phyloP scores from a whole-genome alignment of 208 protist genomes.

The Trypanosoma brucei region DNA sequence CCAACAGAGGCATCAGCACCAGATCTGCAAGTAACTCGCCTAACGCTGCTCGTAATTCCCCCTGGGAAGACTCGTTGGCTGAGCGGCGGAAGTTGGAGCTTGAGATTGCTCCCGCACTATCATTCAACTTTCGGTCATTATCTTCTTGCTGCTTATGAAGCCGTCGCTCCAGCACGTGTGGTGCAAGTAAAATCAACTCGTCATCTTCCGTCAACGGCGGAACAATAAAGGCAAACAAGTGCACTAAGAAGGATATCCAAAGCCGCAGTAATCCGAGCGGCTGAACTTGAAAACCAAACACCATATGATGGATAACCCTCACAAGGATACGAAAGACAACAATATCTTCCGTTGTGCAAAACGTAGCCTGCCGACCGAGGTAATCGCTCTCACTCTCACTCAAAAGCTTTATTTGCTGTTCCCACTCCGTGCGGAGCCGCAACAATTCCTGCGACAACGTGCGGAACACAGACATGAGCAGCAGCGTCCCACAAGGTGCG shows the following conservation, averaged over 20 bases:
- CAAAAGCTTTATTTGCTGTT: conserved; percentile 41
- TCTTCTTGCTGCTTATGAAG: conserved; percentile 4
- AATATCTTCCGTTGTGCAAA: conserved; percentile 62
- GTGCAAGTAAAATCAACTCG: conserved; percentile 37
- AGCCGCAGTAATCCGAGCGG: conserved; percentile 52
- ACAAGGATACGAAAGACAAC: conserved; percentile 34
- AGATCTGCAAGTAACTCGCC: conserved; percentile 72
- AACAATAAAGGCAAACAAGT: conserved; percentile 63
- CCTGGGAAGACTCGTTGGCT: conserved; percentile 39
- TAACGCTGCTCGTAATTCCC: conserved; percentile 49
- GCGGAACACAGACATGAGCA: conserved; percentile 55
- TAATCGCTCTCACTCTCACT: conserved; percentile 29
- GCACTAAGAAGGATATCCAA: conserved; percentile 65
- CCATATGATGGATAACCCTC: conserved; percentile 47
- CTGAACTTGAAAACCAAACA: conserved; percentile 51
- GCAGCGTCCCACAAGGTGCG: conserved; percentile 45
- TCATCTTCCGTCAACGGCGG: conserved; percentile 45
- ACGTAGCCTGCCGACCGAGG: conserved; percentile 39
- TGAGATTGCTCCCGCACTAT: neutral
- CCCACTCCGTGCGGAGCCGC: conserved; percentile 39
- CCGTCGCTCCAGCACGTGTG: conserved; percentile 33
- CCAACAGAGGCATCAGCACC: conserved; percentile 44
- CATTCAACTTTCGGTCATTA: neutral
- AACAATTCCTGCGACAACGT: conserved; percentile 38
- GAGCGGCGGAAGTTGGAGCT: conserved; percentile 11